Percentiles rank a stretch among this genome's conserved stretches.
These are phyloP conservation scores for Metrosideros polymorpha DNA, from an alignment of 441 rosid genomes.

Conservation along the genomic window DNA sequence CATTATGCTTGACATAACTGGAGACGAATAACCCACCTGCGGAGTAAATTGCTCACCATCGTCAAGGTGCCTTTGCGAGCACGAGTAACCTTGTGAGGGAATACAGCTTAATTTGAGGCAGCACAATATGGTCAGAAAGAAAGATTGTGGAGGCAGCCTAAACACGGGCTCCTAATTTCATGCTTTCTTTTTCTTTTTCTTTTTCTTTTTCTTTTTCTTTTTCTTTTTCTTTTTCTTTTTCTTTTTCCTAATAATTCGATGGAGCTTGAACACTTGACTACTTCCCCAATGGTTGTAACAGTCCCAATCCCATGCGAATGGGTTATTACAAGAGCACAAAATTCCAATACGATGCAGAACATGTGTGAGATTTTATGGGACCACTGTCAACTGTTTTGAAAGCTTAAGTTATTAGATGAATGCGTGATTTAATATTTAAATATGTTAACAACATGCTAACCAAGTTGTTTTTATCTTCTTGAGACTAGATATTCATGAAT, in stretches of 20 bases:
- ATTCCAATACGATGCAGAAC: not conserved
- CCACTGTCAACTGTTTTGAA: too few relatives aligned
- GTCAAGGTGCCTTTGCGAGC: not conserved
- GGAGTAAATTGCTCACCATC: not conserved
- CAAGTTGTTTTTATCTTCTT: not conserved
- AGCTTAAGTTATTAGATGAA: too few relatives aligned
- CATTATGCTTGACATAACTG: conserved; percentile 42
- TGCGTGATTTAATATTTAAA: too few relatives aligned
- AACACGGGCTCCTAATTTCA: not conserved
- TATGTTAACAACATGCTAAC: not conserved
- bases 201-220: not conserved
- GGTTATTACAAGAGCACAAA: not conserved
- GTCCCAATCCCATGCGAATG: not conserved
- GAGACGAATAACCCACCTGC: conserved; percentile 56
- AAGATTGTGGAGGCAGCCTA: not conserved
- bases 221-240: not conserved
- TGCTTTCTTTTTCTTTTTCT: not conserved
- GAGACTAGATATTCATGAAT: not conserved
- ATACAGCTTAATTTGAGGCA: not conserved
- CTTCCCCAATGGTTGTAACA: not conserved
- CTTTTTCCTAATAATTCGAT: not conserved
- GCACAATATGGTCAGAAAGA: not conserved
- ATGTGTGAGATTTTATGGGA: not conserved
- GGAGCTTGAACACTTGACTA: not conserved
- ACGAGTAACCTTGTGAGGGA: not conserved